Evolutionary conservation across 2,329 filamentous ascomycete genomes (phyloP), one percentile per base, ranked within the genome.

Genomic region (Fusarium concolor): DNA sequence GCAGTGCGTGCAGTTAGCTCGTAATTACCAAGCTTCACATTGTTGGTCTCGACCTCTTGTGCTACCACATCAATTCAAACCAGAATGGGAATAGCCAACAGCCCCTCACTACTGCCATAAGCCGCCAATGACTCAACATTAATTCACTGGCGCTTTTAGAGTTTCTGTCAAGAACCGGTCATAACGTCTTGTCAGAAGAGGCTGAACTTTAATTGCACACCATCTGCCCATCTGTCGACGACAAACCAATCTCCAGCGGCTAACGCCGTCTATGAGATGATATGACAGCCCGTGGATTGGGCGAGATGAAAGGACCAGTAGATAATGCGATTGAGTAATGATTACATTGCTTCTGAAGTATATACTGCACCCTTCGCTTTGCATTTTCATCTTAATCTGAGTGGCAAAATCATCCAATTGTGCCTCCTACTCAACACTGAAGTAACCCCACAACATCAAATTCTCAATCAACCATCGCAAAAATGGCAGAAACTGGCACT

Each of bases 401-500:
- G 39, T 24, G 5, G 10, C 6, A 29, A 24, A 24, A 24, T 24
- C 22, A 24, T 24, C 22, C 6, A 24, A 24, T 24, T 4, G 22
- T 24, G 22, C 22, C 22, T 24, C 4, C 6, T 24, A 24, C 22
- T 24, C 6, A 6, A 24, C 12, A 15, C 18, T 39, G 20, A 28
- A 39, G 35, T 18, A 29, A 39, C 24, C 5, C 20, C 26, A 3
- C 24, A 29, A 12, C 3, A 47, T 29, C 3, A 22, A 2, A 46
- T 47, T 5, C 17, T 15, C 22, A 24, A 24, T 4, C 8, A 47
- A 18, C 12, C 1, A 28, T 2, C 4, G 2, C 18, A 18, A 46
- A 9, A 15, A 58, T 56, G 55, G 51, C 17, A 22, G 56, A 56
- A 45, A 29, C 20, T 4, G 56, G 56, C 3, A 24, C 39, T n/a